Evolutionary conservation across 768 basidiomycete genomes (phyloP), one percentile per base, ranked within the genome.

Genomic region (Calocybe cyanea): DNA sequence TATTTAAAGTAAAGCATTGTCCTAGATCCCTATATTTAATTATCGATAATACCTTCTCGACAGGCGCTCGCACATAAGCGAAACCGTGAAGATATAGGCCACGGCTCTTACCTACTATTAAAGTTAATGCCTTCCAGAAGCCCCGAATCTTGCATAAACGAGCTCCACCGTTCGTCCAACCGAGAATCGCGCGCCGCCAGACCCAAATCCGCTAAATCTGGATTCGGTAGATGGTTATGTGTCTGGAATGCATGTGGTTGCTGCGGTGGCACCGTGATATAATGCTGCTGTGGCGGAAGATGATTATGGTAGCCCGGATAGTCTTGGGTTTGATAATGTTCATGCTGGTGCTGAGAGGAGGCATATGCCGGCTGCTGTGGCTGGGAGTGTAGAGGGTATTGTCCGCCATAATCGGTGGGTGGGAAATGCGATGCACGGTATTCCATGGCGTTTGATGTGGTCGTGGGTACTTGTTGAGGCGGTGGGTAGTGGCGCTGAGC

Each of bases 101-200:
- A 23, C 21, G 24, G n/a, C 6, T 28, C 32, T 19, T 24, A 31
- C 37, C 34, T 38, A 13, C 45, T 15, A 11, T 14, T 33, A 32
- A 56, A 59, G 37, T 59, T 47, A 7, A 59, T 51, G n/a, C 58
- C 67, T 19, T 66, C 67, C 43, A 68, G 45, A 8, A 68, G 41
- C 1, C 78, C 76, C 7, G 74, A 76, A 44, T 81, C 75, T 18
- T 75, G 73, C 77, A 83, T 78, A 54, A 83, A 81, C 21, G 73
- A 74, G 44, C 73, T 73, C 81, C 81, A 83, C 18, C 77, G 65
- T 55, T 78, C 76, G 41, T 78, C 77, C 31, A 81, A 55, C 30
- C 76, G 64, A 35, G 77, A 77, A 48, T 75, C 74, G 18, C 77
- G 66, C 8, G 81, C 66, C 4, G 80, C 79, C 19, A 86, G 63